Conservation (phyloP, 148 eudicot species). For the Rhododendron mucronatum region DNA sequence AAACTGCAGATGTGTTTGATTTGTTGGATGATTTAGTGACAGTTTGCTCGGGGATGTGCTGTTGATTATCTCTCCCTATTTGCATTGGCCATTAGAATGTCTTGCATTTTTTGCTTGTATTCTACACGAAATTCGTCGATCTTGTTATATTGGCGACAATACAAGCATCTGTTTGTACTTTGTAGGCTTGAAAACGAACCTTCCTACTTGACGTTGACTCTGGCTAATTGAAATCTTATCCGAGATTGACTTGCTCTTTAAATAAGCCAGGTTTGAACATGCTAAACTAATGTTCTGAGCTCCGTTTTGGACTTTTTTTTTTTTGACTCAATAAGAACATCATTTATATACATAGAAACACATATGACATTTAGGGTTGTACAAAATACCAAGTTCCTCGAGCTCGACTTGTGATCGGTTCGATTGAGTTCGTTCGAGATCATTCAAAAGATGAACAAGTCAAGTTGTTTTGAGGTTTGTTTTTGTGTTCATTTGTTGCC, state of each 20-base stretch:
- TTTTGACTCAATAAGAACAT: no score
- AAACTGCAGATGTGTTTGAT: background rate
- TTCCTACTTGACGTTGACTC: background rate
- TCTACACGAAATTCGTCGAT: background rate
- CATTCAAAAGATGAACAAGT: background rate
- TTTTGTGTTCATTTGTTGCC: background rate
- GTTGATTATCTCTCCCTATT: background rate
- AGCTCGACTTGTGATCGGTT: background rate
- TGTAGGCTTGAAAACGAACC: background rate
- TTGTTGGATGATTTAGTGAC: background rate
- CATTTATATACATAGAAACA: no score
- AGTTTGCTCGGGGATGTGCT: background rate
- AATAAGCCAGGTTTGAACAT: background rate
- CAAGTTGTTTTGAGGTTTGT: background rate
- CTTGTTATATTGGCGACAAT: background rate
- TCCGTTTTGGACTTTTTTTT: background rate
- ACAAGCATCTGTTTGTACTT: background rate
- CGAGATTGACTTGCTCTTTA: background rate
- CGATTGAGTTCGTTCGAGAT: background rate
- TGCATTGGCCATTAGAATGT: background rate
- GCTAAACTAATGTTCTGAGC: background rate
- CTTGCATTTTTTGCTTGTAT: background rate
- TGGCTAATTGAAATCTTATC: background rate
- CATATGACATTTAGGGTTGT: background rate
- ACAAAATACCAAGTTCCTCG: background rate